phyloP scores from a whole-genome alignment of 805 yeast species.

The Candida manassasensis region DNA sequence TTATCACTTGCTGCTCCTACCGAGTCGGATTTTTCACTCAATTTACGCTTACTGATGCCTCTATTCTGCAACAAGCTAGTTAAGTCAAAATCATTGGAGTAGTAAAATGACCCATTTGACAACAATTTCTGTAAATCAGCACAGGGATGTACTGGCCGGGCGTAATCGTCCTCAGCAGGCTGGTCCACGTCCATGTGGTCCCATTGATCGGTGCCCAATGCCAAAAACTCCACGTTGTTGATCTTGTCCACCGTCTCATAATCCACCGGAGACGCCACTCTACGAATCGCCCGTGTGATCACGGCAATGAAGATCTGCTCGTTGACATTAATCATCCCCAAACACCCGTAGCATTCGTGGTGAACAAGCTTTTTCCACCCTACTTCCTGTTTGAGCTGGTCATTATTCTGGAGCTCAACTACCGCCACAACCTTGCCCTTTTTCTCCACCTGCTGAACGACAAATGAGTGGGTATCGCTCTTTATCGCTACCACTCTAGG shows the following conservation, averaged over 20 bases:
- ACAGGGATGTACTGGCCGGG: conserved; percentile 64
- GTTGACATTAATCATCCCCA: conserved; percentile 74
- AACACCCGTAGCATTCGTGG: conserved; percentile 54
- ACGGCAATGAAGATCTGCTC: conserved; percentile 69
- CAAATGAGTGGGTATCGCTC: conserved; percentile 27
- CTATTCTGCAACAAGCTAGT: conserved; percentile 81
- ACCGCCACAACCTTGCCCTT: conserved; percentile 32
- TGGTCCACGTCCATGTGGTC: conserved; percentile 59
- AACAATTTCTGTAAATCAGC: conserved; percentile 70
- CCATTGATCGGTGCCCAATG: conserved; percentile 70
- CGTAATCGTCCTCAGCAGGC: conserved; percentile 20
- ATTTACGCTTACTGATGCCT: conserved; percentile 38
- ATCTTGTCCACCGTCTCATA: conserved; percentile 78
- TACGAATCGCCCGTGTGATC: conserved; percentile 62
- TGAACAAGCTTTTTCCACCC: conserved; percentile 35
- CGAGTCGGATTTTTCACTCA: conserved; percentile 8
- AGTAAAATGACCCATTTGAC: conserved; percentile 86
- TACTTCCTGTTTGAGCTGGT: conserved; percentile 30
- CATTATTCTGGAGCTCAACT: conserved; percentile 43
- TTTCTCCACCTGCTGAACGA: conserved; percentile 19
- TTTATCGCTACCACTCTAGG: conserved; percentile 28
- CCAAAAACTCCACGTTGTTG: conserved; percentile 79
- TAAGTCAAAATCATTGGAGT: conserved; percentile 86
- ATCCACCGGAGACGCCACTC: conserved; percentile 79
- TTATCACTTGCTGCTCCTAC: conserved; percentile 4